These are phyloP conservation scores for Hymenoscyphus scutula DNA, from an alignment of 2,329 filamentous ascomycete genomes.

Conservation along the genomic window DNA sequence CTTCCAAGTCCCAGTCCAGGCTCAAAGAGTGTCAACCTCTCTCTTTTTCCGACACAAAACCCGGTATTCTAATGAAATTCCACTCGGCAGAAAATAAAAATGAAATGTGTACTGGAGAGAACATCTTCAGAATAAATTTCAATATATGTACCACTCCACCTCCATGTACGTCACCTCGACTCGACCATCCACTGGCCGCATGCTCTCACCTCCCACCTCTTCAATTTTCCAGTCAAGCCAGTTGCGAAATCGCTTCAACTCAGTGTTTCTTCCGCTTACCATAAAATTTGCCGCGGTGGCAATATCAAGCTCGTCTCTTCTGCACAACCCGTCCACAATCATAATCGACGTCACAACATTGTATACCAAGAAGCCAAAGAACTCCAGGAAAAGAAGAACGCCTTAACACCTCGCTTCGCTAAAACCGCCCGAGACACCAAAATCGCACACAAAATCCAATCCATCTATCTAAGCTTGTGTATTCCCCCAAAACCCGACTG, in stretches of 20 bases:
- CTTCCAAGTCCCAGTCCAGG: too few species aligned
- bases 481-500: background rate
- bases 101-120: background rate
- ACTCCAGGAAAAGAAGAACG: background rate
- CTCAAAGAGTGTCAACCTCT: too few species aligned
- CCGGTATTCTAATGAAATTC: too few species aligned
- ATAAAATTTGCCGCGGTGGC: background rate
- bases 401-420: conserved; percentile 1
- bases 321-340: background rate
- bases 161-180: background rate
- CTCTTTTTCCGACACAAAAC: too few species aligned
- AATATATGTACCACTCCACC: conserved; percentile 1
- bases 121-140: background rate
- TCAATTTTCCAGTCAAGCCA: background rate
- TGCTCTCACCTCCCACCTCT: background rate
- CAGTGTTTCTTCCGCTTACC: background rate
- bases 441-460: background rate
- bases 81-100: background rate
- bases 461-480: background rate
- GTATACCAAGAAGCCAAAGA: background rate
- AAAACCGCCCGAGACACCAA: background rate
- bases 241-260: background rate
- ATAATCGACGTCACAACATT: background rate
- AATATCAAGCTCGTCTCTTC: background rate
- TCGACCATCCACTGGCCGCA: background rate